Evolutionary conservation across 768 basidiomycete species (phyloP), one percentile per base, ranked within the genome.

Genomic region (Tephrocybe rancida): DNA sequence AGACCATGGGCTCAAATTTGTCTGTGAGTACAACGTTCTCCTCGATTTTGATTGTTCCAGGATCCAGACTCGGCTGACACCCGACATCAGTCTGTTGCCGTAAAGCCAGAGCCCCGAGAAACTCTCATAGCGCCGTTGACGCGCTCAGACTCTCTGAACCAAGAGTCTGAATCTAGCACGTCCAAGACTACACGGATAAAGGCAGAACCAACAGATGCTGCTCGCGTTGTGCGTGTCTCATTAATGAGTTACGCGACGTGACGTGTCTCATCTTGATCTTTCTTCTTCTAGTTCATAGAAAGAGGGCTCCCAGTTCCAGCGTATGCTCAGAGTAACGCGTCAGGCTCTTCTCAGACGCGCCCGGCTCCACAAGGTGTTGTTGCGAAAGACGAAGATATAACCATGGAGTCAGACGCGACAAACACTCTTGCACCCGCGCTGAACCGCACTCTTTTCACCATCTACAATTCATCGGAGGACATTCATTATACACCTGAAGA

Each of bases 401-500:
- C 27, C 11, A 55, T 59, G 53, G 52, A 48, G n/a, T n/a, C n/a
- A 53, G 63, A 58, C 44, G 57, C 44, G 41, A 48, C 54, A 19
- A 44, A 44, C 16, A 21, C 44, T 8, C 22, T 46, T 30, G 19
- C 44, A 16, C 13, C 44, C 21, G 37, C 50, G 25, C 22, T 48
- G 21, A 56, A 64, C n/a, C 52, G 58, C 50, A 55, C 55, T 11
- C 53, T 61, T 14, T 82, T 75, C 61, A 72, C 61, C 0, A 59
- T 65, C n/a, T 78, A 76, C 53, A 27, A 63, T 3, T 66, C 68
- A n/a, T 69, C 71, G 0, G 59, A 60, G 1, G 79, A 85, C 0
- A 81, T 86, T 44, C 27, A 54, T 5, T 81, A 83, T 60, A 65
- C 68, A 0, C 80, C 81, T 0, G 83, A 84, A 59, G 58, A 62